phyloP scores from a whole-genome alignment of 257 asterid genomes.

The Nicotiana tabacum region DNA sequence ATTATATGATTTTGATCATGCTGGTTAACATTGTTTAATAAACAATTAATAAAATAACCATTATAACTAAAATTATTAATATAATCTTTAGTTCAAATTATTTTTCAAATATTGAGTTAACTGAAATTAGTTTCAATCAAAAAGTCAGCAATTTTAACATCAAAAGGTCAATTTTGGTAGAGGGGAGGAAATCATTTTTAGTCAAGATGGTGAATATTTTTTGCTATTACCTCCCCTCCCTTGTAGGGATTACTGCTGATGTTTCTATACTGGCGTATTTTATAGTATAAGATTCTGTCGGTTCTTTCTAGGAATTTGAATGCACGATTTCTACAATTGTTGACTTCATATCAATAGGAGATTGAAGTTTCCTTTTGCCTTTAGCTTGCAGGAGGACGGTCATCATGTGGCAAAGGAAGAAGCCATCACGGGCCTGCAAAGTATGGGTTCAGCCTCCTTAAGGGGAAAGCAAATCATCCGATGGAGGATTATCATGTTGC shows the following conservation, averaged over 20 bases:
- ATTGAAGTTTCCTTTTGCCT: constrained; percentile 18
- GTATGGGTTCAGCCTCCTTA: constrained; percentile 68
- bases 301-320: not conserved
- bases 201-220: not conserved
- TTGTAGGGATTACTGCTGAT: not conserved
- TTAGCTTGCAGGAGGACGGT: constrained; percentile 47
- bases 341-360: not conserved
- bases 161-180: not conserved
- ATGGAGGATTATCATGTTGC: constrained; percentile 97
- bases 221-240: not conserved
- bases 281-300: not conserved
- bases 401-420: constrained; percentile 69
- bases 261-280: not conserved
- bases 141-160: not conserved
- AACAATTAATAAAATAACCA: not conserved
- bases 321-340: not conserved
- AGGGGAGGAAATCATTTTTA: not conserved
- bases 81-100: not conserved
- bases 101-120: not conserved
- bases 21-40: not conserved
- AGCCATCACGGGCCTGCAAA: constrained; percentile 49
- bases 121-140: too few species aligned
- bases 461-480: constrained; percentile 88
- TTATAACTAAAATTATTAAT: not conserved
- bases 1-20: not conserved